These are phyloP conservation scores for Corynascus novoguineensis DNA, from an alignment of 495 filamentous ascomycete genomes.

Conservation along the genomic window DNA sequence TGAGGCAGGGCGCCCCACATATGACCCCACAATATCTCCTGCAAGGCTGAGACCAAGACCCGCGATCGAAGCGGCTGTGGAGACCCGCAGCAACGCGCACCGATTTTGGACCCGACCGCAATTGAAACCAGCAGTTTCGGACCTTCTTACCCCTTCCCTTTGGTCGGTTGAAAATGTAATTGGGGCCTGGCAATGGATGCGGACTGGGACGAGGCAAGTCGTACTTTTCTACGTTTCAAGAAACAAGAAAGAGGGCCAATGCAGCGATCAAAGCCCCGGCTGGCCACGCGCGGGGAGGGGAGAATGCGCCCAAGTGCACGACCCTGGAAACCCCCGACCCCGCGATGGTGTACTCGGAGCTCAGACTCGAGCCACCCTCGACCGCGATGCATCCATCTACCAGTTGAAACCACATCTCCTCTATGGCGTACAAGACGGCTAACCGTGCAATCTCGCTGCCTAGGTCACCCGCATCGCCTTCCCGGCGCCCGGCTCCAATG, in stretches of 20 bases:
- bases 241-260: background rate
- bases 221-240: background rate
- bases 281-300: background rate
- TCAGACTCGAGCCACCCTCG: no score
- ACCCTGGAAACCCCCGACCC: no score
- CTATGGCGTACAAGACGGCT: background rate
- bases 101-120: slow-evolving; percentile 8
- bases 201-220: slow-evolving; percentile 59
- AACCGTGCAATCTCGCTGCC: slow-evolving; percentile 14
- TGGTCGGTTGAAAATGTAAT: slow-evolving; percentile 22
- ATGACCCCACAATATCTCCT: background rate
- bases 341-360: slow-evolving; percentile 4
- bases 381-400: background rate
- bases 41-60: slow-evolving; percentile 8
- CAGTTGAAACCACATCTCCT: background rate
- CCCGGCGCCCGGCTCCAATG: slow-evolving; percentile 59
- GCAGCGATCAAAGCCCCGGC: background rate
- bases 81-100: background rate
- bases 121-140: slow-evolving; percentile 10
- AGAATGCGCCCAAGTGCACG: background rate
- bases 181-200: slow-evolving; percentile 41
- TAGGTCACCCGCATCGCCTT: slow-evolving; percentile 67
- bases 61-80: background rate
- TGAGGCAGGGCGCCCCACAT: background rate
- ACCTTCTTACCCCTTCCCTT: background rate